Evolutionary conservation across 2,329 filamentous ascomycete genomes (phyloP).

Genomic region (Xylariaceae sp.): DNA sequence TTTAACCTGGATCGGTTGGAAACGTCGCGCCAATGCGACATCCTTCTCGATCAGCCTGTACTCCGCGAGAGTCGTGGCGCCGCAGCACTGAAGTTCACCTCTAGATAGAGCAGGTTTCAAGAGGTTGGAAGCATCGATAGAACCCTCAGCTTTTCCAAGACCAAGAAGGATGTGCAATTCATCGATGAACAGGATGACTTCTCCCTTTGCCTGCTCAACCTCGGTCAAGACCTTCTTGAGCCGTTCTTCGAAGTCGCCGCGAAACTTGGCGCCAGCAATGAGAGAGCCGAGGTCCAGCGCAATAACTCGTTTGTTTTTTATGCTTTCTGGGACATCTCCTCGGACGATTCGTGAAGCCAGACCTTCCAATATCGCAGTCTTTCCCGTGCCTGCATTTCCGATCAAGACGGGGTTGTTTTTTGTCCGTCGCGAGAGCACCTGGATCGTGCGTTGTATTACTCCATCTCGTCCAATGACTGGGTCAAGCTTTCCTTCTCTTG

Average conservation of each 20-base stretch:
- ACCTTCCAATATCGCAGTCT: conserved; percentile 89
- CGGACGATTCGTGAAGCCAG: conserved; percentile 83
- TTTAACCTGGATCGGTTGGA: conserved; percentile 90
- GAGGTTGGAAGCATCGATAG: conserved; percentile 92
- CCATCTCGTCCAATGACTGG: conserved; percentile 90
- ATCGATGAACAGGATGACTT: conserved; percentile 91
- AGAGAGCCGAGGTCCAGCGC: conserved; percentile 83
- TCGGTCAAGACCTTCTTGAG: conserved; percentile 88
- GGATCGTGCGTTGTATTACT: conserved; percentile 91
- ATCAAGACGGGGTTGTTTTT: conserved; percentile 98
- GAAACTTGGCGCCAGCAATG: conserved; percentile 91
- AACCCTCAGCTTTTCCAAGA: conserved; percentile 90
- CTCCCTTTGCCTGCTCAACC: conserved; percentile 80
- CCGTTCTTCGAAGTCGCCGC: conserved; percentile 93
- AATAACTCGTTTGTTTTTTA: conserved; percentile 90
- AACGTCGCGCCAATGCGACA: conserved; percentile 82
- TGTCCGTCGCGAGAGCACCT: conserved; percentile 84
- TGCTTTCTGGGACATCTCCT: conserved; percentile 90
- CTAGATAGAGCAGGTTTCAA: conserved; percentile 90
- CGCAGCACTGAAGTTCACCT: conserved; percentile 90
- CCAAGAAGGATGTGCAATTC: conserved; percentile 89
- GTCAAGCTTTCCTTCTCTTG: conserved; percentile 84
- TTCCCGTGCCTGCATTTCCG: conserved; percentile 83
- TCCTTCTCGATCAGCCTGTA: conserved; percentile 95
- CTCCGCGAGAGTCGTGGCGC: conserved; percentile 87